Evolutionary conservation across 2,329 filamentous ascomycete species (phyloP).

Genomic region (Truncatella angustata): DNA sequence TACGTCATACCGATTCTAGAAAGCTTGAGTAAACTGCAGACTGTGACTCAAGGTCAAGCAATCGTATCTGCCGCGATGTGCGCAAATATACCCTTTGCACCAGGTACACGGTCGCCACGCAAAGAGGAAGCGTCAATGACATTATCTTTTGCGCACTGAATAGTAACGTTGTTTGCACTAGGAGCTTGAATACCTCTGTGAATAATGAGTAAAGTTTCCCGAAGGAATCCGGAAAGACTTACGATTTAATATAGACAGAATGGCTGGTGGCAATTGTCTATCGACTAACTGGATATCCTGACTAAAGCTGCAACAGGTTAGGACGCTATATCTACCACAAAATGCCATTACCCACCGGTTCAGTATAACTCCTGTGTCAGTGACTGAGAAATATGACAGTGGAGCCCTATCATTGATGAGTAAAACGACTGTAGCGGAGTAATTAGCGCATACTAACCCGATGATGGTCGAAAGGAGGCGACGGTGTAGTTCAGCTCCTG

Average conservation of each 20-base stretch:
- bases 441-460: constrained; percentile 15
- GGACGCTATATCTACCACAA: background rate
- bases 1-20: constrained; percentile 15
- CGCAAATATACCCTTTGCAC: constrained; percentile 52
- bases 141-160: constrained; percentile 43
- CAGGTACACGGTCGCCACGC: constrained; percentile 38
- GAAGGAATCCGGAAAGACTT: background rate
- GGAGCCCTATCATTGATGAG: constrained; percentile 31
- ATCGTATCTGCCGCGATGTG: constrained; percentile 55
- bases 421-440: too few relatives aligned
- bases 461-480: constrained; percentile 29
- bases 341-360: constrained; percentile 31
- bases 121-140: constrained; percentile 43
- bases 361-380: constrained; percentile 38
- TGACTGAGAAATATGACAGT: constrained; percentile 36
- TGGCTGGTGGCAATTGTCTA: constrained; percentile 35
- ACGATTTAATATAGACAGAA: constrained; percentile 15
- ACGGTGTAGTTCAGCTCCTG: constrained; percentile 31
- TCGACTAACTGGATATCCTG: constrained; percentile 44
- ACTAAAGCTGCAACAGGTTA: constrained; percentile 32
- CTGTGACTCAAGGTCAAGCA: constrained; percentile 53
- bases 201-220: background rate
- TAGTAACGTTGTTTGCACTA: constrained; percentile 44
- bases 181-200: constrained; percentile 36
- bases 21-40: constrained; percentile 41